A percentile compares a stretch with the other conserved stretches of the same genome.
phyloP scores from a whole-genome alignment of 1,284 basidiomycete species.

The Puccinia brachypodii region DNA sequence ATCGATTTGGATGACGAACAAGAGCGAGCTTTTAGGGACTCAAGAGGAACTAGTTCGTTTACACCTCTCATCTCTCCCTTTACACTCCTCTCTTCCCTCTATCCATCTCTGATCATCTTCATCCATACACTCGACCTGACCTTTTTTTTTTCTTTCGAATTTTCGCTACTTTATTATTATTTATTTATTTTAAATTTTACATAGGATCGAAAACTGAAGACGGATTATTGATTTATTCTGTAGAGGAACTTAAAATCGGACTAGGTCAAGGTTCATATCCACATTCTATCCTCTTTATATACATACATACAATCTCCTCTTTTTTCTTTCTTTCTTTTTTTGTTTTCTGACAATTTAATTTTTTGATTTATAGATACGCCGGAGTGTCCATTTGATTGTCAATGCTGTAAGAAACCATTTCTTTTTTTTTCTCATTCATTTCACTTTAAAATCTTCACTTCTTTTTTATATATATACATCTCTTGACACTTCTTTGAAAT shows the following conservation, averaged over 20 bases:
- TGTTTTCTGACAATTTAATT: background rate
- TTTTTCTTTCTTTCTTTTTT: background rate
- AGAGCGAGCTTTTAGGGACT: constrained; percentile 3
- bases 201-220: constrained; percentile 3
- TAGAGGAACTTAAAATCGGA: constrained; percentile 25
- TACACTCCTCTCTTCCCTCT: background rate
- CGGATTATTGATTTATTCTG: constrained; percentile 9
- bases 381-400: constrained; percentile 24
- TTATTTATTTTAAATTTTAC: background rate
- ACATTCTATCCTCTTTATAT: background rate
- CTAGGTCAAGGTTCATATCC: background rate
- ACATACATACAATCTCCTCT: background rate
- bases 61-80: no score
- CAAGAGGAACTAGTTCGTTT: background rate
- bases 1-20: background rate
- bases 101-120: background rate
- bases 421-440: background rate
- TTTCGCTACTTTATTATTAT: background rate
- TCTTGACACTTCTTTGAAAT: no score
- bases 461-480: no score
- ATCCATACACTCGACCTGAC: background rate
- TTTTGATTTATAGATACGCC: constrained; percentile 6
- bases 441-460: background rate
- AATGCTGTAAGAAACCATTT: constrained; percentile 12
- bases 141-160: background rate